Evolutionary conservation across 148 eudicot genomes (phyloP), one percentile per base, ranked within the genome.

Genomic region (Hydrangea macrophylla): DNA sequence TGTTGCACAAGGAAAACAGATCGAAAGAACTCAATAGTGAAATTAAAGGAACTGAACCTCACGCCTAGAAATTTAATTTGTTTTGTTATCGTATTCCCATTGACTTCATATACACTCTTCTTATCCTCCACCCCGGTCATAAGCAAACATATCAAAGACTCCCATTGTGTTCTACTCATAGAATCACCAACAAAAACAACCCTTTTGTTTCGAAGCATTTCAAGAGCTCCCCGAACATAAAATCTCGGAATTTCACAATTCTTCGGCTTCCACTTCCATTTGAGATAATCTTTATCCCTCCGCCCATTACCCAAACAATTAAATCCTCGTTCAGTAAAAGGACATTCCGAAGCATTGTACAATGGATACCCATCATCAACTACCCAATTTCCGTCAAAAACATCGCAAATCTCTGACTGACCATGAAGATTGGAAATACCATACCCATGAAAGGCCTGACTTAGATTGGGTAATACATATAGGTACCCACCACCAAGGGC

Each of bases 141-240:
- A 37, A 87, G 86, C 76, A 87, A 18, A 70, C 92, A 87, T 69
- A 87, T 75, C 63, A 87, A 72, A 58, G 92, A 87, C 74, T 87
- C 88, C 88, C 88, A 84, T 32, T 87, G 92, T 20, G 88, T 84
- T 66, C 92, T 78, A 68, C 86, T 84, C 88, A 87, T 82, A 36
- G 92, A 87, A 65, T 87, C 92, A 25, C 92, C 92, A n/a, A 87
- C 92, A 70, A 87, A 87, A 73, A 83, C 85, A 69, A 87, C 67
- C 73, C 89, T 63, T 55, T 87, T 84, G 25, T 81, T 82, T 56
- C 72, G 62, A 62, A 84, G 82, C 73, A 26, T 74, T 70, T 86
- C 82, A 76, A 86, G 80, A 60, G 73, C 55, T 55, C 15, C 54
- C 51, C 64, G 66, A 58, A 79, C 76, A 72, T 87, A 68, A 54